A percentile compares a stretch with the other conserved stretches of the same genome.
Evolutionary conservation across 805 yeast species (phyloP).

Genomic region (Citeromyces nyonsensis): DNA sequence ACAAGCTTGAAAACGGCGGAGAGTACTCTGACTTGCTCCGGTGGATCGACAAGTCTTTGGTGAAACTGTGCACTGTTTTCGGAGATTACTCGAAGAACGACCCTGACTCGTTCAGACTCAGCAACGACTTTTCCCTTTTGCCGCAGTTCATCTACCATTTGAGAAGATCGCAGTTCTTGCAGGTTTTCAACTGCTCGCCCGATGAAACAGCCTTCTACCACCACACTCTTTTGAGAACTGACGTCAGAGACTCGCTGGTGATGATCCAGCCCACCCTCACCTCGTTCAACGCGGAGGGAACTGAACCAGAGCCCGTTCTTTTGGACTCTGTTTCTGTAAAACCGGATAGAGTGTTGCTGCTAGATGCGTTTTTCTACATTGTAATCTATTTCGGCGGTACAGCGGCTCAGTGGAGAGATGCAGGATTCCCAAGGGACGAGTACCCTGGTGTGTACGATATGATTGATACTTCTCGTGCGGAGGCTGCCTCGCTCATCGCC

Average conservation of each 20-base stretch:
- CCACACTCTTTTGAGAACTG: conserved; percentile 83
- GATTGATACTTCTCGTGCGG: conserved; percentile 79
- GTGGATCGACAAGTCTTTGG: conserved; percentile 89
- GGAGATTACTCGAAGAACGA: conserved; percentile 89
- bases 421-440: conserved; percentile 86
- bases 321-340: conserved; percentile 86
- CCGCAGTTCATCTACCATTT: conserved; percentile 95
- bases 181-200: conserved; percentile 94
- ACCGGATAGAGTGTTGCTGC: conserved; percentile 72
- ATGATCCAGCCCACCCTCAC: conserved; percentile 97
- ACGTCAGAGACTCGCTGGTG: conserved; percentile 79
- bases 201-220: conserved; percentile 97
- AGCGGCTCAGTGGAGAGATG: conserved; percentile 91
- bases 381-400: conserved; percentile 91
- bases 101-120: conserved; percentile 65
- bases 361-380: conserved; percentile 95
- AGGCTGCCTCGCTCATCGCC: conserved; percentile 80
- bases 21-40: conserved; percentile 68
- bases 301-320: conserved; percentile 81
- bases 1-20: conserved; percentile 72
- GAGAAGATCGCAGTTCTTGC: conserved; percentile 91
- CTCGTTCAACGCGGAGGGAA: conserved; percentile 62
- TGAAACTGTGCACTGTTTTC: conserved; percentile 80
- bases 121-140: conserved; percentile 71
- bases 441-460: conserved; percentile 78